Percentiles rank a stretch among this genome's conserved stretches.
Evolutionary conservation across 2,329 filamentous ascomycete genomes (phyloP).

Genomic region (Calonectria fujianensis): DNA sequence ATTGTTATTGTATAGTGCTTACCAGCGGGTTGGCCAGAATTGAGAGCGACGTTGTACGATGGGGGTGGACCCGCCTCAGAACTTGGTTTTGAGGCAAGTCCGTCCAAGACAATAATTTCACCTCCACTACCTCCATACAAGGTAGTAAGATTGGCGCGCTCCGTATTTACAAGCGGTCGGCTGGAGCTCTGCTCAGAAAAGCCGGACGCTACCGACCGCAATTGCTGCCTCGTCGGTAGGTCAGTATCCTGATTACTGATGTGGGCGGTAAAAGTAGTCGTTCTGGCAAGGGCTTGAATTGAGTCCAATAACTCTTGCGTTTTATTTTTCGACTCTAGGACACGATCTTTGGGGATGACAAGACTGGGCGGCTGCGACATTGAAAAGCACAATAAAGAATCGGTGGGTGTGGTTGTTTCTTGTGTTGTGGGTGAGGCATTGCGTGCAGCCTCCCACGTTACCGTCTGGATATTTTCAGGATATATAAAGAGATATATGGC

Average conservation of each 20-base stretch:
- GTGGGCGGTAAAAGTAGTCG: slow-evolving; percentile 2
- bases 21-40: slow-evolving; percentile 2
- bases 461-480: not conserved
- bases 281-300: slow-evolving; percentile 7
- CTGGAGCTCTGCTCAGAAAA: not conserved
- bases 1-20: not conserved
- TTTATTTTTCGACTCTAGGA: slow-evolving; percentile 11
- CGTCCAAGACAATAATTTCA: not conserved
- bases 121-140: slow-evolving; percentile 18
- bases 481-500: slow-evolving; percentile 19
- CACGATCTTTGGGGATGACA: slow-evolving; percentile 8
- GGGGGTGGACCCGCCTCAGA: not conserved
- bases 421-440: not conserved
- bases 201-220: not conserved
- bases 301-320: slow-evolving; percentile 6
- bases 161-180: not conserved
- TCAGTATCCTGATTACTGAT: not conserved
- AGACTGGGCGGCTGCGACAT: slow-evolving; percentile 5
- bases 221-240: not conserved
- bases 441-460: not conserved
- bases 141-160: slow-evolving; percentile 10
- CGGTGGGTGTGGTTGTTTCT: not conserved
- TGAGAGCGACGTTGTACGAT: not conserved
- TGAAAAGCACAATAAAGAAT: not conserved
- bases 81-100: not conserved